phyloP scores from a whole-genome alignment of 345 rosid species.

The Syzygium aromaticum region DNA sequence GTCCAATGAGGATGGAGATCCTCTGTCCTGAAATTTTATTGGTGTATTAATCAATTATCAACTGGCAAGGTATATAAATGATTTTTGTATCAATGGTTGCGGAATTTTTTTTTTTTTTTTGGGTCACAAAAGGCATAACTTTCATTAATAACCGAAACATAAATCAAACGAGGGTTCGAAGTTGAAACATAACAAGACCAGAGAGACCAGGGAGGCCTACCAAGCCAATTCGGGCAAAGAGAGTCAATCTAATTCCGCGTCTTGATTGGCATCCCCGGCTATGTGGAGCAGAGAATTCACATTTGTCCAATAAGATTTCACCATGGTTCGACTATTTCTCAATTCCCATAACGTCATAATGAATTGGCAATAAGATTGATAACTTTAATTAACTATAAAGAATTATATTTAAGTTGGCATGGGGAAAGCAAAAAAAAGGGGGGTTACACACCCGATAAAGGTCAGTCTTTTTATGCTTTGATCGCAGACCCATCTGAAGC shows the following conservation, averaged over 20 bases:
- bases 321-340: not conserved
- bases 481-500: not conserved
- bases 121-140: too few species aligned
- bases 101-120: too few species aligned
- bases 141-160: not conserved
- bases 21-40: not conserved
- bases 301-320: not conserved
- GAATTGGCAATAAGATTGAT: too few species aligned
- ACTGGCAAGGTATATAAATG: not conserved
- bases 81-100: not conserved
- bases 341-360: not conserved
- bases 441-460: not conserved
- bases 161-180: not conserved
- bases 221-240: not conserved
- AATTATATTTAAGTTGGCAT: too few species aligned
- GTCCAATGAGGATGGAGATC: not conserved
- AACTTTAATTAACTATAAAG: too few species aligned
- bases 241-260: not conserved
- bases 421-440: too few species aligned
- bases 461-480: not conserved
- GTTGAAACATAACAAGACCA: not conserved
- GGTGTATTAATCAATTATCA: not conserved
- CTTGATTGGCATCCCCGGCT: not conserved
- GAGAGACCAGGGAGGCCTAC: not conserved
- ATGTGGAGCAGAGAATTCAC: not conserved